Evolutionary conservation across 768 basidiomycete genomes (phyloP).

Genomic region (Amyloporia xantha): DNA sequence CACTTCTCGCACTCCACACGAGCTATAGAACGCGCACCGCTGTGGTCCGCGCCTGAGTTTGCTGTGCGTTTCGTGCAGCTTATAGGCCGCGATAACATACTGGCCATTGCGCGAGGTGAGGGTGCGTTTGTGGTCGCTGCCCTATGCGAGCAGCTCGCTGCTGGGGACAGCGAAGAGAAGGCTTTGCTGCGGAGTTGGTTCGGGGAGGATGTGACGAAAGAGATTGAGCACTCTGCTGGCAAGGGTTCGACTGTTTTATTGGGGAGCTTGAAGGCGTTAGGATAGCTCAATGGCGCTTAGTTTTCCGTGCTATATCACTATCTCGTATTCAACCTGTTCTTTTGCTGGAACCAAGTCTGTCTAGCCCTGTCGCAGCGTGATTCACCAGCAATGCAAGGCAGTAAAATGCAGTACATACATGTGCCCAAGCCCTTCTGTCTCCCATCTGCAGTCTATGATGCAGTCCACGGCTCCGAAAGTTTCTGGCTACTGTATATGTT

Average conservation of each 20-base stretch:
- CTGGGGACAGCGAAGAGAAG: conserved; percentile 36
- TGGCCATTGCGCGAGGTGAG: conserved; percentile 51
- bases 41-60: conserved; percentile 55
- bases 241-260: conserved; percentile 71
- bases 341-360: no score
- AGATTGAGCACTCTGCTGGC: conserved; percentile 45
- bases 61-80: conserved; percentile 49
- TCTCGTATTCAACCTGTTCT: no score
- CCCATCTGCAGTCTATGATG: no score
- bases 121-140: conserved; percentile 76
- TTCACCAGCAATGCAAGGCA: no score
- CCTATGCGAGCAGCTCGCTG: conserved; percentile 42
- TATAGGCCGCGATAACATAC: conserved; percentile 44
- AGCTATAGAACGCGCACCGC: conserved; percentile 41
- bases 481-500: no score
- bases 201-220: conserved; percentile 35
- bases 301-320: no score
- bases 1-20: conserved; percentile 68
- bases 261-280: conserved; percentile 42
- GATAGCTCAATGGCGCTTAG: no score
- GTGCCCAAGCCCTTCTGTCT: no score
- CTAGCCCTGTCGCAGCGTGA: no score
- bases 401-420: no score
- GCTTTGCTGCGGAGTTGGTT: conserved; percentile 55
- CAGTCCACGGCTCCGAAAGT: no score